Percentiles rank a stretch among this genome's conserved stretches.
Conservation (phyloP, 805 yeast genomes). For the Saturnispora zaruensis region DNA sequence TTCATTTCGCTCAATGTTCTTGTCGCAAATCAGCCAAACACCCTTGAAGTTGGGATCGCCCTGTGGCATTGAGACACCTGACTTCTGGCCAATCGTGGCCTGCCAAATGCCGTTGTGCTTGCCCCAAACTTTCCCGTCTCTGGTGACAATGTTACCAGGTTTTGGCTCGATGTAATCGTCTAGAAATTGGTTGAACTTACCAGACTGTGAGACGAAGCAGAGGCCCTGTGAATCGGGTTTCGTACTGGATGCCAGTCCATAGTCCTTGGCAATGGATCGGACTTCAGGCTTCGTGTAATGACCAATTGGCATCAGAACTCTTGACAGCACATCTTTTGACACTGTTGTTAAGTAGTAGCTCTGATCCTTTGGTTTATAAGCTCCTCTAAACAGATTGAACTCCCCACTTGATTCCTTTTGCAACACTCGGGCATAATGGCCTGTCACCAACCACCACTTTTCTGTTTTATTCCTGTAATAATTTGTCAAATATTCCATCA, state of each 20-base stretch:
- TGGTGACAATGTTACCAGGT: conserved; percentile 76
- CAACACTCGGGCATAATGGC: conserved; percentile 62
- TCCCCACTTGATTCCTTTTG: conserved; percentile 26
- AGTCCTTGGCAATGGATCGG: conserved; percentile 51
- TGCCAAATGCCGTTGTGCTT: conserved; percentile 84
- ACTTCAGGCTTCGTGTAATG: conserved; percentile 67
- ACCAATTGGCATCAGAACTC: conserved; percentile 73
- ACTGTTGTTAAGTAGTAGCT: conserved; percentile 81
- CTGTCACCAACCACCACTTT: conserved; percentile 85
- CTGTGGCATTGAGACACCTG: conserved; percentile 80
- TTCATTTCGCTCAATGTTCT: conserved; percentile 55
- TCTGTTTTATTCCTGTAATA: conserved; percentile 11
- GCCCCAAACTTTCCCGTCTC: conserved; percentile 71
- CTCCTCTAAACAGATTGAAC: conserved; percentile 47
- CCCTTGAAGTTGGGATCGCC: conserved; percentile 70
- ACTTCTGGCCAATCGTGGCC: conserved; percentile 88
- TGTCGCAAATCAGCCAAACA: conserved; percentile 79
- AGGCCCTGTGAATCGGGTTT: conserved; percentile 93
- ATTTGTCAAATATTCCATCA: conserved; percentile 43
- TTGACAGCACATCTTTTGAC: conserved; percentile 33
- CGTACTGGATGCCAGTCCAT: conserved; percentile 50
- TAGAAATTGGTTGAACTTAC: conserved; percentile 62
- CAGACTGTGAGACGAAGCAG: conserved; percentile 71
- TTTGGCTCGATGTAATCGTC: conserved; percentile 61
- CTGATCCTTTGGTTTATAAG: conserved; percentile 67